Evolutionary conservation across 176 grass and related monocot species (phyloP).

Genomic region (Carex myosuroides): DNA sequence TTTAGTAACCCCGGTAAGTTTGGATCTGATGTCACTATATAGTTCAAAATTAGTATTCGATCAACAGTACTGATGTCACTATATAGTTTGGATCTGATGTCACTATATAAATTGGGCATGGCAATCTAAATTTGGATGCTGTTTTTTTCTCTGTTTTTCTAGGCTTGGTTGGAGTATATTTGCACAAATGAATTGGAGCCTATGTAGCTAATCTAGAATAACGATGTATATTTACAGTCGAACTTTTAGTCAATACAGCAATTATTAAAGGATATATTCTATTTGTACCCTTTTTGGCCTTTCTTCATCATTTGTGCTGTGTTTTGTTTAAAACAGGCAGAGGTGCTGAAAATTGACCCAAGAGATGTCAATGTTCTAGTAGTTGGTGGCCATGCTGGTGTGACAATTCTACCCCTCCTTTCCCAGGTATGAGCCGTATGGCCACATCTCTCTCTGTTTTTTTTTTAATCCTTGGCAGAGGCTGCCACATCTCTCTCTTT

Average conservation of each 20-base stretch:
- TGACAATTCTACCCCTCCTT: conserved; percentile 82
- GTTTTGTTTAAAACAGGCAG: conserved; percentile 39
- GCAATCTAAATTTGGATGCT: not conserved
- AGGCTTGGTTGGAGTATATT: not conserved
- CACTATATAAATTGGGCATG: not conserved
- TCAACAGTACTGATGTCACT: too few species aligned
- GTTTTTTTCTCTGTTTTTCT: not conserved
- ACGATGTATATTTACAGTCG: not conserved
- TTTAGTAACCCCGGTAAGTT: too few species aligned
- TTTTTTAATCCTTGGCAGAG: too few species aligned
- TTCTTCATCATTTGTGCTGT: not conserved
- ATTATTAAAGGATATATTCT: not conserved
- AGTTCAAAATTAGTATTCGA: too few species aligned
- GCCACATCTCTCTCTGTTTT: not conserved
- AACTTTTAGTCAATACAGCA: not conserved
- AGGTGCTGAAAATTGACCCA: conserved; percentile 72
- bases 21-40: too few species aligned
- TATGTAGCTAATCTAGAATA: not conserved
- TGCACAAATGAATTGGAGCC: not conserved
- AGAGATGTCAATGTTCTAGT: conserved; percentile 79
- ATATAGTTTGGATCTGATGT: too few species aligned
- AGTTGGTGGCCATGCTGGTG: conserved; percentile 72
- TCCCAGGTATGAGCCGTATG: conserved; percentile 55
- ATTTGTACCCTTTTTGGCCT: not conserved
- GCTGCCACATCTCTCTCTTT: not conserved